Conservation (phyloP, 1,139 yeast species). For the Arxiozyma bovina region DNA sequence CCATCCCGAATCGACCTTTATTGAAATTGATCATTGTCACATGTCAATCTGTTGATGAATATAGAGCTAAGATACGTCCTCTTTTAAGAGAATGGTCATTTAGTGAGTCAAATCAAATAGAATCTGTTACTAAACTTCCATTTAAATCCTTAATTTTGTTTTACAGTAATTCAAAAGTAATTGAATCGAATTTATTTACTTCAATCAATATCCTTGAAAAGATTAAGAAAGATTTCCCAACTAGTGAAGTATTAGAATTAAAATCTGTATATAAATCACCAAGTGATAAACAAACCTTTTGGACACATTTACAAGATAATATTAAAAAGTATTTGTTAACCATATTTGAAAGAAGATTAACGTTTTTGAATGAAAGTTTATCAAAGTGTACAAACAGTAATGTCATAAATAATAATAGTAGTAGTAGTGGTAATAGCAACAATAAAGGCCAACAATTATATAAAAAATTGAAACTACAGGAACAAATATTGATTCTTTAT, state of each 20-base stretch:
- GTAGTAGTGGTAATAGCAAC: background rate
- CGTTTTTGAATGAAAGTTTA: constrained; percentile 9
- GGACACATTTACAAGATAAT: constrained; percentile 21
- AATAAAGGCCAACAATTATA: constrained; percentile 2
- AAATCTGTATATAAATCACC: constrained; percentile 29
- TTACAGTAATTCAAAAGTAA: constrained; percentile 26
- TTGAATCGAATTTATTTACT: constrained; percentile 28
- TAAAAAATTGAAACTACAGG: constrained; percentile 16
- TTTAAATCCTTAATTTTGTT: constrained; percentile 22
- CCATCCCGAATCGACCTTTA: constrained; percentile 38
- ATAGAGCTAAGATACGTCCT: constrained; percentile 72
- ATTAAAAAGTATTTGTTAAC: constrained; percentile 19
- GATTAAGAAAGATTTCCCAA: constrained; percentile 28
- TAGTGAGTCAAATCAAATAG: constrained; percentile 7
- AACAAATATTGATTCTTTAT: constrained; percentile 22
- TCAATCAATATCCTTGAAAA: constrained; percentile 27
- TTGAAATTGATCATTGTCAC: constrained; percentile 62
- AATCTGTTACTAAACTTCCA: constrained; percentile 5
- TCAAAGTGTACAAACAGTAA: background rate
- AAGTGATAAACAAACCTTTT: constrained; percentile 24
- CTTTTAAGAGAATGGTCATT: constrained; percentile 77
- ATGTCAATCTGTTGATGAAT: constrained; percentile 59
- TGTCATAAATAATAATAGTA: background rate
- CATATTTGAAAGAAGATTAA: constrained; percentile 22
- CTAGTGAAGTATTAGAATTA: constrained; percentile 21